These are phyloP conservation scores for Cadophora luteo-olivacea DNA, from an alignment of 2,329 filamentous ascomycete species.

Conservation along the genomic window DNA sequence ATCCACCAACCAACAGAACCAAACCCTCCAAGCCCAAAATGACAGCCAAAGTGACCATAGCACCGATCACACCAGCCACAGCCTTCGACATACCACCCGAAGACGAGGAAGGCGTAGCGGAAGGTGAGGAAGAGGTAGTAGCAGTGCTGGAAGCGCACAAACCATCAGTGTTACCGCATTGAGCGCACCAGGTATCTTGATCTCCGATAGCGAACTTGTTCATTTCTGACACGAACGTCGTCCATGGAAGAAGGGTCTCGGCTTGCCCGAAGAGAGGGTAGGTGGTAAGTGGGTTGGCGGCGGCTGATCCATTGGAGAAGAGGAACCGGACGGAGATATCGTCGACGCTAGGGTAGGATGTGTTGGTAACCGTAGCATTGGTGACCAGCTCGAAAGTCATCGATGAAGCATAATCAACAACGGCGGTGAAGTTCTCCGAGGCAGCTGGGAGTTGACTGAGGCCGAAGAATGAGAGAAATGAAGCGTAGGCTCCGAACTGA, in stretches of 20 bases:
- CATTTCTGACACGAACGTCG: slow-evolving; percentile 69
- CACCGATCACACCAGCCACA: slow-evolving; percentile 83
- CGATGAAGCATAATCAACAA: slow-evolving; percentile 84
- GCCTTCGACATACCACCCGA: slow-evolving; percentile 62
- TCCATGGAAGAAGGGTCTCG: slow-evolving; percentile 67
- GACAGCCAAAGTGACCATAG: slow-evolving; percentile 70
- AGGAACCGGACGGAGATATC: slow-evolving; percentile 66
- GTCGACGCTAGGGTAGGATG: slow-evolving; percentile 54
- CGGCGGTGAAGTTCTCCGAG: slow-evolving; percentile 70
- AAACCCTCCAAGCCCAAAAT: slow-evolving; percentile 62
- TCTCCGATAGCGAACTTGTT: slow-evolving; percentile 69
- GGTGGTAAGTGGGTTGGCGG: slow-evolving; percentile 48
- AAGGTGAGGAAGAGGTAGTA: slow-evolving; percentile 32
- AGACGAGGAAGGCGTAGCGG: slow-evolving; percentile 24
- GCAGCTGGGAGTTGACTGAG: slow-evolving; percentile 58
- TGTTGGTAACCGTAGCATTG: slow-evolving; percentile 52
- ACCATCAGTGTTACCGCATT: slow-evolving; percentile 76
- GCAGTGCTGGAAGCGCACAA: slow-evolving; percentile 60
- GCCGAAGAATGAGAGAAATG: slow-evolving; percentile 69
- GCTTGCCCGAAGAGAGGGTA: slow-evolving; percentile 67
- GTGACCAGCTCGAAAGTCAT: slow-evolving; percentile 80
- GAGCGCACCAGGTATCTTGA: slow-evolving; percentile 72
- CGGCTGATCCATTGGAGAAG: slow-evolving; percentile 64
- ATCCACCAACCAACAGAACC: slow-evolving; percentile 60
- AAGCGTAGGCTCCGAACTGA: slow-evolving; percentile 67